Evolutionary conservation across 2,329 filamentous ascomycete genomes (phyloP), one percentile per base, ranked within the genome.

Genomic region (Emmonsiellopsis sp.): DNA sequence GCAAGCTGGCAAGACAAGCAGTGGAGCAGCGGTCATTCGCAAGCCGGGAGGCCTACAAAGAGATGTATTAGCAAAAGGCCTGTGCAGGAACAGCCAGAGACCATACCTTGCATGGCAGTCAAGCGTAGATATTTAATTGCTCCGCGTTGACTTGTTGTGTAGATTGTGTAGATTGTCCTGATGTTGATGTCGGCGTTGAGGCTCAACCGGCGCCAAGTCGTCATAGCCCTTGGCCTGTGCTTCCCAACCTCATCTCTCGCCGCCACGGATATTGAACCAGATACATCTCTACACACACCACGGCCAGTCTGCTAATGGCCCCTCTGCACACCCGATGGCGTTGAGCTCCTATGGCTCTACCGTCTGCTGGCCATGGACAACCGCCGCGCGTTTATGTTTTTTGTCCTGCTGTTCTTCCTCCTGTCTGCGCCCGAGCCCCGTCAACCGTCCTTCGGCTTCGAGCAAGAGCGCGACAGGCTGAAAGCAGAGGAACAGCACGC

Each of bases 401-500:
- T 80, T 55, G 58, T 80, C 59, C 63, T 81, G 60, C 65, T 79
- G 37, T 69, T 78, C 56, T 79, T 79, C 67, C 71, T 80, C 53
- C 72, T 80, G 56, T 68, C 79, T 54, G 75, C 74, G 49, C 77
- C 75, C 2, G 73, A 77, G 56, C 68, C 68, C 33, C 73, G 69
- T 57, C 62, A 68, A 31, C 69, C 65, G 11, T 60, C 69, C 53
- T 63, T 71, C 49, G 64, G 70, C 49, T 68, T 73, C 51, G 68
- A 70, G 55, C 68, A 66, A n/a, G 69, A 72, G 55, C 66, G 73
- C 50, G 73, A 79, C 54, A 71, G 76, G 57, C 50, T 54, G 43
- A 71, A 76, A 53, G 67, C 81, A 52, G 70, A 74, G 56, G 78
- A 83, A 65, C 73, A 74, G 60, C 67, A 72, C 57, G 74, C 75